phyloP scores from a whole-genome alignment of 257 asterid species.

The Solanum sitiens region DNA sequence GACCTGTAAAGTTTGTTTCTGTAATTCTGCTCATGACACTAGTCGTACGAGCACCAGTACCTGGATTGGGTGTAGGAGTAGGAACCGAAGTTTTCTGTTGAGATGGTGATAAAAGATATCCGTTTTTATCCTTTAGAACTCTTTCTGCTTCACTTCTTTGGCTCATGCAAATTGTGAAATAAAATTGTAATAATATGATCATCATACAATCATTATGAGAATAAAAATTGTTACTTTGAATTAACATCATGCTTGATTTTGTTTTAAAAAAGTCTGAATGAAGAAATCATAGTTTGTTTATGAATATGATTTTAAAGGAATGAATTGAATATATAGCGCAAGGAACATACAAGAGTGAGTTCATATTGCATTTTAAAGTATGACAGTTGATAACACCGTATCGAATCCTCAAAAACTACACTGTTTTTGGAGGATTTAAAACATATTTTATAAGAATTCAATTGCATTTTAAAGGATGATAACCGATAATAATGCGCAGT shows the following conservation, averaged over 20 bases:
- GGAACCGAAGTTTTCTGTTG: neutral
- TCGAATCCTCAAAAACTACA: neutral
- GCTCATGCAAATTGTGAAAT: neutral
- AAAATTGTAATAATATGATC: neutral
- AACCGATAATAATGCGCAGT: neutral
- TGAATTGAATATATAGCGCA: no score
- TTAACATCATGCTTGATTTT: neutral
- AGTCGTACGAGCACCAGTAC: neutral
- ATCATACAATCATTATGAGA: neutral
- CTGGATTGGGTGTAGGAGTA: neutral
- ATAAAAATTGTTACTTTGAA: neutral
- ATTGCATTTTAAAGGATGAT: no score
- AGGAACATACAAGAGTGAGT: no score
- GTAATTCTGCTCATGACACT: neutral
- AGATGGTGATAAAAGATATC: neutral
- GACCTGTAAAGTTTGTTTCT: neutral
- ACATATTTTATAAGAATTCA: neutral
- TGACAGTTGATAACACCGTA: neutral
- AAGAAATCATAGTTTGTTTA: neutral
- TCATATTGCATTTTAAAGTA: no score
- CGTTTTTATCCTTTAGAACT: neutral
- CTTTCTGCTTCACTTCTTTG: neutral
- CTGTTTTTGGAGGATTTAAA: neutral
- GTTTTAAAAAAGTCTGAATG: neutral
- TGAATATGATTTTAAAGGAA: neutral